Evolutionary conservation across 1,139 yeast species (phyloP).

Genomic region (Magnusiomyces ingens): DNA sequence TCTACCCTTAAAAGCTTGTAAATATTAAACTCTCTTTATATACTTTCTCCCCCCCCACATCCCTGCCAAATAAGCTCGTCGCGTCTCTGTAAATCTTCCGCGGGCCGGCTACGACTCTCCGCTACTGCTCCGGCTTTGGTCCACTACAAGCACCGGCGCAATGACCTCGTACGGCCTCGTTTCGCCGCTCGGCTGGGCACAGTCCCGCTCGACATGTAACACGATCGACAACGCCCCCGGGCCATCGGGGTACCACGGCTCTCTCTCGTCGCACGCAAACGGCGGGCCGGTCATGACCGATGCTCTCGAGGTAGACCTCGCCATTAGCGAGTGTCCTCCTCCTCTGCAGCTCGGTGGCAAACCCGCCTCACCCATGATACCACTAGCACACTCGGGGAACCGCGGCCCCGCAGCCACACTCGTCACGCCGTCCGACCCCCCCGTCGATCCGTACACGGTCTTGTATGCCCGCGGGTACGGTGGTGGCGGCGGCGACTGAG

Average conservation of each 20-base stretch:
- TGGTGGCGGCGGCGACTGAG: too few species aligned
- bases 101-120: not conserved
- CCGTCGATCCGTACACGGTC: slow-evolving; percentile 16
- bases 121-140: not conserved
- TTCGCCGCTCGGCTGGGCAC: slow-evolving; percentile 42
- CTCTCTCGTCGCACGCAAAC: slow-evolving; percentile 37
- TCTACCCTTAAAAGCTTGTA: too few species aligned
- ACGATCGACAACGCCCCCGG: slow-evolving; percentile 59
- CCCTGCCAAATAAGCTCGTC: not conserved
- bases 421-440: slow-evolving; percentile 19
- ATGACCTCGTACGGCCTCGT: slow-evolving; percentile 62
- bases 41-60: too few species aligned
- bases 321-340: too few species aligned
- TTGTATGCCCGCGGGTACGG: not conserved
- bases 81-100: too few species aligned
- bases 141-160: slow-evolving; percentile 46
- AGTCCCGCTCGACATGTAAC: slow-evolving; percentile 64
- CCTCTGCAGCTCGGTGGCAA: too few species aligned
- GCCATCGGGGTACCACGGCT: slow-evolving; percentile 32
- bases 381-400: slow-evolving; percentile 21
- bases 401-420: slow-evolving; percentile 19
- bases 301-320: too few species aligned
- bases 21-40: too few species aligned
- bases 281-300: too few species aligned
- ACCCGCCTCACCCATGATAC: not conserved